Percentiles rank a stretch among this genome's conserved stretches.
Conservation (phyloP, 192 early-diverging fungal species). For the Umbelopsis vinacea region DNA sequence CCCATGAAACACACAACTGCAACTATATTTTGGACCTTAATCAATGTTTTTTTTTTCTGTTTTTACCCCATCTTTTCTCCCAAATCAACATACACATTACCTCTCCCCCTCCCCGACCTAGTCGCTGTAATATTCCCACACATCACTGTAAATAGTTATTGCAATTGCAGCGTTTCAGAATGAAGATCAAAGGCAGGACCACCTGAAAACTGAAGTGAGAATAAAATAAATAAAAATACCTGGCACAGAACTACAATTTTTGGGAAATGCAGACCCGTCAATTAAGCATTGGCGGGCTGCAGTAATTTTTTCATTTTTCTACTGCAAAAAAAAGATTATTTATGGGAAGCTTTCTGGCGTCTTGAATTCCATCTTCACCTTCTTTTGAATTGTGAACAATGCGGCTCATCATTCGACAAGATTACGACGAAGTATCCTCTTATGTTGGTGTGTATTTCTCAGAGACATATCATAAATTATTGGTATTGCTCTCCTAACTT, state of each 20-base stretch:
- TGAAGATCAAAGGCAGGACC: conserved; percentile 1
- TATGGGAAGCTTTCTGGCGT: conserved; percentile 17
- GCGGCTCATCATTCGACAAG: conserved; percentile 75
- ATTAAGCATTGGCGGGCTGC: not conserved
- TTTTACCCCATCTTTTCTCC: not conserved
- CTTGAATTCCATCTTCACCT: conserved; percentile 19
- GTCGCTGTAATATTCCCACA: conserved; percentile 1
- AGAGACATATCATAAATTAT: not conserved
- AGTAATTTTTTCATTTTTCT: too few relatives aligned
- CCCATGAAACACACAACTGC: not conserved
- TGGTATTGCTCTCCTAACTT: not conserved
- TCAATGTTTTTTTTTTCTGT: not conserved
- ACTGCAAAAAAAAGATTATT: not conserved
- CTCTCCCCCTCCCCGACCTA: not conserved
- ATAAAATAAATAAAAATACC: not conserved
- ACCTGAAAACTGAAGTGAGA: not conserved
- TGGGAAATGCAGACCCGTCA: not conserved
- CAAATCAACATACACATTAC: too few relatives aligned
- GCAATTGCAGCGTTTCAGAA: conserved; percentile 3
- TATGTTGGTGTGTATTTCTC: conserved; percentile 51
- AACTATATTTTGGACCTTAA: not conserved
- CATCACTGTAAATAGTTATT: conserved; percentile 20
- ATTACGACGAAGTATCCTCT: conserved; percentile 67
- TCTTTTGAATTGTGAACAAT: conserved; percentile 43
- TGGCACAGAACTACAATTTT: not conserved